A percentile compares a stretch with the other conserved stretches of the same genome.
phyloP scores from a whole-genome alignment of 75 land plant genomes.

The Pseudotsuga menziesii region DNA sequence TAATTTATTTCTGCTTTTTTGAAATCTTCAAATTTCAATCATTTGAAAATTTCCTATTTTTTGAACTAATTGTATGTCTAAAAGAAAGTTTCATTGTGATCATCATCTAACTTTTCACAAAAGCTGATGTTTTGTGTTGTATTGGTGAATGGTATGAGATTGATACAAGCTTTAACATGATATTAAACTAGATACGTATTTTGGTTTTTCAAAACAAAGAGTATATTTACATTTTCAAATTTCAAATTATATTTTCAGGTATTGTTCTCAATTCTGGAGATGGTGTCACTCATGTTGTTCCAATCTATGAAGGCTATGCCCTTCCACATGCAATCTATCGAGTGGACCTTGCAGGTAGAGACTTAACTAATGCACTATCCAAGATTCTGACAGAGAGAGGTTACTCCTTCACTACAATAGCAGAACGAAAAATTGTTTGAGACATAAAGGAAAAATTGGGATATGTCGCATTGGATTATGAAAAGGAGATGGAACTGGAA shows the following conservation, averaged over 20 bases:
- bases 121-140: no score
- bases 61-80: no score
- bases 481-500: slow-evolving; percentile 42
- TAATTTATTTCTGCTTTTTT: neutral
- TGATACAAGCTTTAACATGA: no score
- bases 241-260: slow-evolving; percentile 13
- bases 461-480: slow-evolving; percentile 44
- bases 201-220: no score
- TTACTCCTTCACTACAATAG: slow-evolving; percentile 54
- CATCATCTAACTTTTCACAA: no score
- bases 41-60: neutral
- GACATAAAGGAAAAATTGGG: slow-evolving; percentile 45
- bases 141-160: no score
- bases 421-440: slow-evolving; percentile 45
- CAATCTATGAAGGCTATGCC: slow-evolving; percentile 46
- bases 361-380: slow-evolving; percentile 39
- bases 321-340: slow-evolving; percentile 49
- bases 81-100: no score
- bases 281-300: slow-evolving; percentile 49
- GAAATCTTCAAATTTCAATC: neutral
- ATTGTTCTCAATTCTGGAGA: slow-evolving; percentile 49
- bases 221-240: neutral
- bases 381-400: slow-evolving; percentile 54
- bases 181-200: no score
- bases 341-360: slow-evolving; percentile 49